Base-by-base conservation (phyloP, 345 rosid species). In the Melastoma malabathricum region DNA sequence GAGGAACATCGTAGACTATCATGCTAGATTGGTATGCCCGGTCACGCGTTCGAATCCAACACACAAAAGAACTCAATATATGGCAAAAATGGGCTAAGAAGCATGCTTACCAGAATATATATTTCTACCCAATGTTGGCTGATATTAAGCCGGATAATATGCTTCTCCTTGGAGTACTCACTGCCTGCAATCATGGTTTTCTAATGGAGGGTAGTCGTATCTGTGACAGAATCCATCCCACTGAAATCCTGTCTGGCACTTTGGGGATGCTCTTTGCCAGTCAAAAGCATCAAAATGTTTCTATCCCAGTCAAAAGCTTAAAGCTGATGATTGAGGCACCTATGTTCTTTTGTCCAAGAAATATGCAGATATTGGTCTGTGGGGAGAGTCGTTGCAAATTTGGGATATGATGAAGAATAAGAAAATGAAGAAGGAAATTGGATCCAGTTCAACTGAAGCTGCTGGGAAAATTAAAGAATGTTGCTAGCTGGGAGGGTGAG, bases 1-100 rank as follows among this genome's bases (percentile, higher is more conserved):
- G 50, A 76, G 48, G 52, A 61, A 69, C 57, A 65, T 67, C 48
- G 7, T 76, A 77, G 75, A 76, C 69, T 66, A 69, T 65, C 15
- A 62, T 76, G 67, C 44, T 72, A 52, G 71, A 67, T 54, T 75
- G 78, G 44, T 64, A 53, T 44, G 63, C 64, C 57, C n/a, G n/a
- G n/a, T n/a, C n/a, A n/a, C n/a, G n/a, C n/a, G n/a, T n/a, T n/a
- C n/a, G n/a, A n/a, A n/a, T n/a, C n/a, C n/a, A n/a, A n/a, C n/a
- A n/a, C n/a, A n/a, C n/a, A n/a, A n/a, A n/a, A n/a, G n/a, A n/a
- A n/a, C n/a, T n/a, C n/a, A n/a, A n/a, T n/a, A n/a, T n/a, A n/a
- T n/a, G n/a, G n/a, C n/a, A n/a, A n/a, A n/a, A n/a, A n/a, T n/a
- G n/a, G n/a, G n/a, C n/a, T n/a, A n/a, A n/a, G n/a, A n/a, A n/a